phyloP scores from a whole-genome alignment of 371 early-diverging fungal genomes.

The Syncephalastrum monosporum region DNA sequence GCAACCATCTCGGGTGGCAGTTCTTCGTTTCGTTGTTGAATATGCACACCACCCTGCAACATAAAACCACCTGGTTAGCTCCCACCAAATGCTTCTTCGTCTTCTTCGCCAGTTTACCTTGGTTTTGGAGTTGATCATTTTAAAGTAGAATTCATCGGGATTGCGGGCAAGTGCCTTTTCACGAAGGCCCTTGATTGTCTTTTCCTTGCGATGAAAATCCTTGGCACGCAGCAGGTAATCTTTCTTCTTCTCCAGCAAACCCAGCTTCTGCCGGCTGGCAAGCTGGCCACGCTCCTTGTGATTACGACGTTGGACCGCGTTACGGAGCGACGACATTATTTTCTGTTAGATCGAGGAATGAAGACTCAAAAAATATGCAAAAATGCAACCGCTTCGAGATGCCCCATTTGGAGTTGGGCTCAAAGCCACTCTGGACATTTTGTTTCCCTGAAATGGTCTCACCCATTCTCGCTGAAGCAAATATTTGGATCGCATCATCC shows the following conservation, averaged over 20 bases:
- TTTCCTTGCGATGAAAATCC: slow-evolving; percentile 88
- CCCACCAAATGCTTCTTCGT: neutral
- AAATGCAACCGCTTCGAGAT: neutral
- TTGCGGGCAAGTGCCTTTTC: slow-evolving; percentile 87
- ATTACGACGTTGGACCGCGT: slow-evolving; percentile 84
- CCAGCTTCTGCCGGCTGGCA: slow-evolving; percentile 66
- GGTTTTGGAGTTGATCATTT: slow-evolving; percentile 87
- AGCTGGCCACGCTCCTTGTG: slow-evolving; percentile 93
- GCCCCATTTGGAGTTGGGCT: too few relatives aligned
- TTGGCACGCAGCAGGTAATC: slow-evolving; percentile 95
- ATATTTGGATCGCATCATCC: too few relatives aligned
- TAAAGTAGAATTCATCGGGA: slow-evolving; percentile 97
- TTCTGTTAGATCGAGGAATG: slow-evolving; percentile 10
- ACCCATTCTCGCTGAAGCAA: too few relatives aligned
- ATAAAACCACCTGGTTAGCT: too few relatives aligned
- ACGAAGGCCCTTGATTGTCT: slow-evolving; percentile 76
- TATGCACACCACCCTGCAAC: slow-evolving; percentile 74
- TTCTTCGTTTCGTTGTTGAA: slow-evolving; percentile 70
- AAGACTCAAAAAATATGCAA: neutral
- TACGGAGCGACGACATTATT: slow-evolving; percentile 69
- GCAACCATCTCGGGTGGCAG: slow-evolving; percentile 77
- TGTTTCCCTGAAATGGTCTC: too few relatives aligned
- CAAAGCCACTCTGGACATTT: too few relatives aligned
- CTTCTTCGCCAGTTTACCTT: slow-evolving; percentile 35
- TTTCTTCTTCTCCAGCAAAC: slow-evolving; percentile 95